Conservation (phyloP, 257 asterid genomes). For the Gardenia jasminoides region DNA sequence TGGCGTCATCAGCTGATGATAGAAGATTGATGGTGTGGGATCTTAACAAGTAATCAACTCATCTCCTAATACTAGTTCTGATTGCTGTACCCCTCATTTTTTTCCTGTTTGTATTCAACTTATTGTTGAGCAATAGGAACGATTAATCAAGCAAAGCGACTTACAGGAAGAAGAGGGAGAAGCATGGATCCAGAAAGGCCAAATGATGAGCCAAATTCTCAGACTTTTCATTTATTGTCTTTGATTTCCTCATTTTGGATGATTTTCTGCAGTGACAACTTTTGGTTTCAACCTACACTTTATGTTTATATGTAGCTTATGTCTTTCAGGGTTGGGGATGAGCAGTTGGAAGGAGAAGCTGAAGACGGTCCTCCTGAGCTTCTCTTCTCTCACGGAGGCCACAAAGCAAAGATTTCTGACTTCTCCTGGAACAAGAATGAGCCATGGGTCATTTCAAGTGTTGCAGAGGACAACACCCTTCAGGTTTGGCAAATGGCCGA, state of each 20-base stretch:
- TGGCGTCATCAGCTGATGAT: constrained; percentile 93
- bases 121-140: neutral
- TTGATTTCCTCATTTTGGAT: neutral
- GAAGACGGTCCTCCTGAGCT: constrained; percentile 98
- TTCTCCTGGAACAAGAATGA: constrained; percentile 88
- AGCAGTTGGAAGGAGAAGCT: constrained; percentile 98
- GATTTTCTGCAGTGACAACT: neutral
- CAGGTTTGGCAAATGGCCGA: constrained; percentile 98
- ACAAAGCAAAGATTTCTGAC: constrained; percentile 86
- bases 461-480: constrained; percentile 82
- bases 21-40: constrained; percentile 98
- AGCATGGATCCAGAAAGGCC: neutral
- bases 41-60: constrained; percentile 61
- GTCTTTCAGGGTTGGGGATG: constrained; percentile 79
- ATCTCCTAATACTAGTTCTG: neutral
- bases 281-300: too few species aligned
- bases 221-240: neutral
- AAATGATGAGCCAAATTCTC: neutral
- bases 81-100: neutral
- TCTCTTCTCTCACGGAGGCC: constrained; percentile 95
- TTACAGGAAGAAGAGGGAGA: neutral
- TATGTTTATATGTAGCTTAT: neutral
- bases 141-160: neutral
- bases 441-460: constrained; percentile 93
- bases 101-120: neutral